Evolutionary conservation across 345 rosid genomes (phyloP).

Genomic region (Hibiscus mutabilis): DNA sequence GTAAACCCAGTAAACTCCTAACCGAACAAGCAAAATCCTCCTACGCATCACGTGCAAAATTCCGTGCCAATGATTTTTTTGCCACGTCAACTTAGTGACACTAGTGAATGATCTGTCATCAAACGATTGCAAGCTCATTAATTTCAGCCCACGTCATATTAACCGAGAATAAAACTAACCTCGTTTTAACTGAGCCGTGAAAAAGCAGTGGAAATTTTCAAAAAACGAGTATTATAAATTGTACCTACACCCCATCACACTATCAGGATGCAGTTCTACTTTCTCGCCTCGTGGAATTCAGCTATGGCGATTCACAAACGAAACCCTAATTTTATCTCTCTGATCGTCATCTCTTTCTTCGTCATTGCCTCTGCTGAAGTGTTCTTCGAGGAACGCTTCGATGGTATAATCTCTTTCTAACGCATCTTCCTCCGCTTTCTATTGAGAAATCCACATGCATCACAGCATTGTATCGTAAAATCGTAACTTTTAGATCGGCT

Average conservation of each 20-base stretch:
- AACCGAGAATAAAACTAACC: background rate
- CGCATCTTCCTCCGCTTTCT: background rate
- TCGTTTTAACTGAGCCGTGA: background rate
- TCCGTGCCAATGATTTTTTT: conserved; percentile 19
- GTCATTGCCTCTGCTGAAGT: conserved; percentile 57
- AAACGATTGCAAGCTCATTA: conserved; percentile 10
- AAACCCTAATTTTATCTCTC: conserved; percentile 27
- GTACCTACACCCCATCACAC: background rate
- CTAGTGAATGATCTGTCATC: conserved; percentile 4
- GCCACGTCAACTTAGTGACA: conserved; percentile 43
- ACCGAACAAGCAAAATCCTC: background rate
- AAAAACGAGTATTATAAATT: background rate
- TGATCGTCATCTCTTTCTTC: conserved; percentile 30
- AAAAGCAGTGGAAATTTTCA: background rate
- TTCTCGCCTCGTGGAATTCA: conserved; percentile 1
- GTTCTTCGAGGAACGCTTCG: conserved; percentile 89
- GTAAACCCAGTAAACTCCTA: background rate
- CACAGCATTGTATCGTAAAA: background rate
- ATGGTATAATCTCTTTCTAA: conserved; percentile 38
- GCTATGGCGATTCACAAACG: conserved; percentile 36
- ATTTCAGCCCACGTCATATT: conserved; percentile 21
- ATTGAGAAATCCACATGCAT: background rate
- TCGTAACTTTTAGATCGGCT: conserved; percentile 9
- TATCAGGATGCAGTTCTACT: conserved; percentile 8
- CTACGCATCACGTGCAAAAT: conserved; percentile 9